Percentiles rank a stretch among this genome's conserved stretches.
Conservation (phyloP, 1,284 basidiomycete genomes). For the Hymenochaete sp. region DNA sequence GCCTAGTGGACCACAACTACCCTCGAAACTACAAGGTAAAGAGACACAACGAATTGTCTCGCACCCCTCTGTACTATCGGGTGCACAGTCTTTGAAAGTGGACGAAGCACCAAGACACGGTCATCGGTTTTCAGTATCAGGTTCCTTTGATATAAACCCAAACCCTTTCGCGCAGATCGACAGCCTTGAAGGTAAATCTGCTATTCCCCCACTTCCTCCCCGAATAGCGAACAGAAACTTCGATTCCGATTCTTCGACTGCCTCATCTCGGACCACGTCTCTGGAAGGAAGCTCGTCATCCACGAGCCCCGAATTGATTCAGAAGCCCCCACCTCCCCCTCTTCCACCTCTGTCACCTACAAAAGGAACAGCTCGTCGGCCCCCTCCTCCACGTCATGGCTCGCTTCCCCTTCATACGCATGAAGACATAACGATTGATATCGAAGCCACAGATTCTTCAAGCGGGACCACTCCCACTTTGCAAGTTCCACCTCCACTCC, state of each 20-base stretch:
- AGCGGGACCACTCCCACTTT: constrained; percentile 17
- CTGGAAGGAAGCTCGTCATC: neutral
- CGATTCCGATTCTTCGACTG: neutral
- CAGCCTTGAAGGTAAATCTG: neutral
- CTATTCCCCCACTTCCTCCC: constrained; percentile 16
- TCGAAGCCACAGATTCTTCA: too few relatives aligned
- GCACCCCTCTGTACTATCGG: constrained; percentile 5
- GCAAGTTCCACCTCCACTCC: constrained; percentile 17
- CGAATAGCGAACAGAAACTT: constrained; percentile 5
- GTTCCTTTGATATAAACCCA: neutral
- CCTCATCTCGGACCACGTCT: neutral
- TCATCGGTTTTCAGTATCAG: constrained; percentile 11
- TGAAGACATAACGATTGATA: too few relatives aligned
- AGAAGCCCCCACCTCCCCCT: constrained; percentile 13
- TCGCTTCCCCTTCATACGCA: constrained; percentile 4
- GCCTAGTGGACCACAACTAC: neutral
- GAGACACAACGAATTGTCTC: constrained; percentile 14
- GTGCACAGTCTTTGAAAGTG: neutral
- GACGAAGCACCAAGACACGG: neutral
- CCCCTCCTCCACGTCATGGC: constrained; percentile 14
- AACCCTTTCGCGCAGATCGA: constrained; percentile 11
- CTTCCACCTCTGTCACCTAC: constrained; percentile 11
- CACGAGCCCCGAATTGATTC: neutral
- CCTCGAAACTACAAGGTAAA: constrained; percentile 3
- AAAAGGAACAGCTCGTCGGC: constrained; percentile 5